phyloP scores from a whole-genome alignment of 345 rosid species.

The Pistacia vera region DNA sequence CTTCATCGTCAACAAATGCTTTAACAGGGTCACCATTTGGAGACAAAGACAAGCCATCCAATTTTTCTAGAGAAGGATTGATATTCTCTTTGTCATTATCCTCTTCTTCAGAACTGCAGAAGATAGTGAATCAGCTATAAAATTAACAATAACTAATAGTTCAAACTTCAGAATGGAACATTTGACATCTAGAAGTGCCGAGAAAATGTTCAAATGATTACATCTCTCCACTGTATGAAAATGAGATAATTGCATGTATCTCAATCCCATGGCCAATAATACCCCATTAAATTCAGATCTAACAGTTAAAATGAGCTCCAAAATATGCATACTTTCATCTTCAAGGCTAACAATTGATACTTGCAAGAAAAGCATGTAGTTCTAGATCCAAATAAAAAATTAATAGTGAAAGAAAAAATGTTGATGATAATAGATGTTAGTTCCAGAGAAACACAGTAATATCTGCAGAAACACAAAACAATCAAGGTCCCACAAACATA shows the following conservation, averaged over 20 bases:
- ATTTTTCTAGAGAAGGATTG: constrained; percentile 36
- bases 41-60: constrained; percentile 38
- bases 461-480: background rate
- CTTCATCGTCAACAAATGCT: constrained; percentile 88
- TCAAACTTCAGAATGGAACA: constrained; percentile 4
- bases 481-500: background rate
- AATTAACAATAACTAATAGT: background rate
- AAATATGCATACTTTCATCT: background rate
- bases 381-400: background rate
- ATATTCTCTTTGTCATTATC: constrained; percentile 63
- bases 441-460: background rate
- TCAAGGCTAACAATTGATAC: background rate
- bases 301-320: background rate
- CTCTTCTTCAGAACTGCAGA: constrained; percentile 56
- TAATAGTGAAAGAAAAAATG: background rate
- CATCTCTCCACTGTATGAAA: background rate
- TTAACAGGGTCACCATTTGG: constrained; percentile 72
- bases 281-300: background rate
- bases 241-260: background rate
- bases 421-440: background rate
- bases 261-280: background rate
- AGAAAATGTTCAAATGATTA: background rate
- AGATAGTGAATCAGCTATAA: constrained; percentile 19
- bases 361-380: constrained; percentile 8
- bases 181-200: background rate